Conservation (phyloP, 1,139 yeast genomes). For the Scheffersomyces parashehatae region DNA sequence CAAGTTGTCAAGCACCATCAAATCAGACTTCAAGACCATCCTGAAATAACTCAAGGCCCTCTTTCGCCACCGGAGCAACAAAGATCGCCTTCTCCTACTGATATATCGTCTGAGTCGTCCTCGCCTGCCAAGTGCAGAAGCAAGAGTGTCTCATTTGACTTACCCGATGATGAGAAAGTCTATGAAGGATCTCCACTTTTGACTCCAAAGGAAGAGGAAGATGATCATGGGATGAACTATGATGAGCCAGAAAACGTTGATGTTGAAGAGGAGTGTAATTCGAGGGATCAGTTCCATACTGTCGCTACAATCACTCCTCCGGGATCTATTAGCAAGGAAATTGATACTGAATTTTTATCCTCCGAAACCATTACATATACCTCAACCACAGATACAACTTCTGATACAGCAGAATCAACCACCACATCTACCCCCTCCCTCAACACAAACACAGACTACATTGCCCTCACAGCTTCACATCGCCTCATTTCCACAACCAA, state of each 20-base stretch:
- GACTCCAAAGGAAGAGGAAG: conserved; percentile 48
- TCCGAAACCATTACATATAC: background rate
- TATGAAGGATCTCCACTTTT: conserved; percentile 38
- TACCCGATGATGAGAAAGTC: conserved; percentile 20
- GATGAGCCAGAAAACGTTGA: conserved; percentile 14
- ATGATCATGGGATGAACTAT: conserved; percentile 20
- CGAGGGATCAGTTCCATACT: background rate
- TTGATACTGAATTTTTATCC: background rate
- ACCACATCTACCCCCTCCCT: conserved; percentile 12
- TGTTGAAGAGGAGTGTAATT: conserved; percentile 3
- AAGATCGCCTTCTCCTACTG: conserved; percentile 31
- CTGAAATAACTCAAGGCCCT: conserved; percentile 4
- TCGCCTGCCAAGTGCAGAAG: conserved; percentile 16
- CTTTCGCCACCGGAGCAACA: conserved; percentile 15
- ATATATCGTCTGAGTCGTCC: conserved; percentile 11
- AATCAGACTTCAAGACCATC: conserved; percentile 4
- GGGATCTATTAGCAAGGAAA: background rate
- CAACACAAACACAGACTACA: conserved; percentile 38
- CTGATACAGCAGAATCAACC: background rate
- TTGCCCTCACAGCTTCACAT: conserved; percentile 37
- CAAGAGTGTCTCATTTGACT: conserved; percentile 28
- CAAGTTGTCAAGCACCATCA: conserved; percentile 6
- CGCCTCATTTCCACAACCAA: conserved; percentile 29
- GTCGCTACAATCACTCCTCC: no score
- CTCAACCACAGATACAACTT: background rate